phyloP scores from a whole-genome alignment of 2,329 filamentous ascomycete species.

The Pseudocercospora musae region DNA sequence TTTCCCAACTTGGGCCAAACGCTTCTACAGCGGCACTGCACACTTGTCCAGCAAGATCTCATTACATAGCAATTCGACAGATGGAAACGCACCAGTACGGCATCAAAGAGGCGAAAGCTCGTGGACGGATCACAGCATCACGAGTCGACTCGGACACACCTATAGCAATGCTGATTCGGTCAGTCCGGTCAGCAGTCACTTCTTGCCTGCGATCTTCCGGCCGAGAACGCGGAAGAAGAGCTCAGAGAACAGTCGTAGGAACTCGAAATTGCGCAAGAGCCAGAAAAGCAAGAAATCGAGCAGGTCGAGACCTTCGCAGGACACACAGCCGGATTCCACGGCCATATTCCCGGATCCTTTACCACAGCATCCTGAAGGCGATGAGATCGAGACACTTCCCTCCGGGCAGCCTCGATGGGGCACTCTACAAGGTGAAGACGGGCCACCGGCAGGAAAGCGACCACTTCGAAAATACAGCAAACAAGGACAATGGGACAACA shows the following conservation, averaged over 20 bases:
- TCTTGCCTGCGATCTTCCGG: slow-evolving; percentile 36
- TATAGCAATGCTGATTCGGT: slow-evolving; percentile 25
- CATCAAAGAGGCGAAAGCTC: slow-evolving; percentile 28
- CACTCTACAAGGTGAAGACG: slow-evolving; percentile 25
- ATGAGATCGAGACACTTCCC: slow-evolving; percentile 23
- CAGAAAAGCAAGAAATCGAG: slow-evolving; percentile 10
- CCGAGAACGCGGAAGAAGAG: slow-evolving; percentile 30
- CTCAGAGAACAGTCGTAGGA: slow-evolving; percentile 18
- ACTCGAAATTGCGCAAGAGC: slow-evolving; percentile 22
- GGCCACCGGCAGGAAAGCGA: slow-evolving; percentile 6
- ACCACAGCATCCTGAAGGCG: slow-evolving; percentile 10
- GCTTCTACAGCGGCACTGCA: slow-evolving; percentile 34
- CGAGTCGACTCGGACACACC: slow-evolving; percentile 32
- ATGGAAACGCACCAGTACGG: slow-evolving; percentile 5
- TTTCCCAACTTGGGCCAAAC: slow-evolving; percentile 38
- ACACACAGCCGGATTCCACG: slow-evolving; percentile 27
- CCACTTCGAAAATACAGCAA: slow-evolving; percentile 32
- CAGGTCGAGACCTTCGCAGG: slow-evolving; percentile 15
- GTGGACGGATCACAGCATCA: slow-evolving; percentile 34
- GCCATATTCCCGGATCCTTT: slow-evolving; percentile 24
- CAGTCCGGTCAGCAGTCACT: slow-evolving; percentile 34
- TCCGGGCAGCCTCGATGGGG: slow-evolving; percentile 33
- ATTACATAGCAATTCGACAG: slow-evolving; percentile 20
- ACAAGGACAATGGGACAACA: slow-evolving; percentile 32
- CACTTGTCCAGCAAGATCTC: slow-evolving; percentile 32